Conservation (phyloP, 202 grass and related monocot species). For the Thinopyrum obtusiflorum region DNA sequence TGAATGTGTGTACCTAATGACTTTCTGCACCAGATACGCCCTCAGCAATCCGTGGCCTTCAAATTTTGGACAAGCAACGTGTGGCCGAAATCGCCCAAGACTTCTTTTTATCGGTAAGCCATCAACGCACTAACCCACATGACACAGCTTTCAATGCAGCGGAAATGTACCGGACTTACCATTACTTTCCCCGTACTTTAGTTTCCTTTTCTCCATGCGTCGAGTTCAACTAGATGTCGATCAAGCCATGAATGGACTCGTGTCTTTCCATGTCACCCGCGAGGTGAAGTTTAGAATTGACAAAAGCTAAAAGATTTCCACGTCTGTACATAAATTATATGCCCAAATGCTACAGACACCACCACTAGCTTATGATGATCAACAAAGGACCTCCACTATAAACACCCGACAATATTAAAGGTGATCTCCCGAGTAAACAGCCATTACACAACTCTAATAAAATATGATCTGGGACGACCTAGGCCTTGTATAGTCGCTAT, state of each 20-base stretch:
- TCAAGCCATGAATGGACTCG: background rate
- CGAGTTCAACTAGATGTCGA: slow-evolving; percentile 11
- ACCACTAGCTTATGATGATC: slow-evolving; percentile 25
- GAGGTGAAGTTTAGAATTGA: slow-evolving; percentile 9
- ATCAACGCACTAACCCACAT: background rate
- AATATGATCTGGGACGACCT: slow-evolving; percentile 16
- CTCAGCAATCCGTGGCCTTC: background rate
- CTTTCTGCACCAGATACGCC: background rate
- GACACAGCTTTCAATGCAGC: background rate
- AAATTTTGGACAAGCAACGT: no score
- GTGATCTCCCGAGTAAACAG: slow-evolving; percentile 5
- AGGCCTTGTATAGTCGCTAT: background rate
- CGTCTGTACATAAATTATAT: background rate
- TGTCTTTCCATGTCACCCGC: no score
- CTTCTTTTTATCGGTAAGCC: slow-evolving; percentile 10
- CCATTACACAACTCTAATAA: background rate
- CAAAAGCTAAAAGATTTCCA: background rate
- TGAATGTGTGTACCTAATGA: background rate
- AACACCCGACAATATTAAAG: background rate
- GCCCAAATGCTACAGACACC: slow-evolving; percentile 5
- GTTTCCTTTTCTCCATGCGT: background rate
- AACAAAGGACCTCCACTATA: background rate
- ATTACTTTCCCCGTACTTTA: background rate
- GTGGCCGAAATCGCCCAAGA: background rate
- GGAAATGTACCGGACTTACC: background rate